Conservation (phyloP, 2,329 filamentous ascomycete genomes). For the Ophiocordyceps camponoti-leonardi region DNA sequence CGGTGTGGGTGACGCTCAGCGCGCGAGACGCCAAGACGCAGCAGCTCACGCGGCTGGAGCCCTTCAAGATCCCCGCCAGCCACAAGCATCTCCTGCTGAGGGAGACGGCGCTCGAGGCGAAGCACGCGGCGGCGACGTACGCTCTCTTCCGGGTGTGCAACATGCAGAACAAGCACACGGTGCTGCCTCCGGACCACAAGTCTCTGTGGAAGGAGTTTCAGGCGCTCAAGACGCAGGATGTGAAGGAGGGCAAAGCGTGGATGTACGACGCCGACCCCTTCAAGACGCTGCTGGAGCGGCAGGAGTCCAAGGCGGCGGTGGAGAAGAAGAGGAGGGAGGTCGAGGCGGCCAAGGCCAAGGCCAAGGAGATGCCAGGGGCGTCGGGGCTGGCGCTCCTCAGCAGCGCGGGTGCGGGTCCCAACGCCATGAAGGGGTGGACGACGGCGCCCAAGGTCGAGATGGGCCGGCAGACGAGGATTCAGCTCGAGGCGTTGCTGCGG, state of each 20-base stretch:
- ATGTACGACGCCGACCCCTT: constrained; percentile 96
- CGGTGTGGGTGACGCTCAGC: constrained; percentile 66
- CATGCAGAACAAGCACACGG: constrained; percentile 91
- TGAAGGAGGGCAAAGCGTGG: constrained; percentile 62
- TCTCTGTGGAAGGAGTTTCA: constrained; percentile 86
- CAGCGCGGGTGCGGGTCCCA: constrained; percentile 21
- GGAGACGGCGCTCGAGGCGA: constrained; percentile 72
- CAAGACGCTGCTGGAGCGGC: constrained; percentile 57
- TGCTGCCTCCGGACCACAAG: constrained; percentile 78
- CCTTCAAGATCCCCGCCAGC: constrained; percentile 63
- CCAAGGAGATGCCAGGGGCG: constrained; percentile 42
- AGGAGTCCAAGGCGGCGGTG: constrained; percentile 56
- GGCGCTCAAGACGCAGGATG: constrained; percentile 62
- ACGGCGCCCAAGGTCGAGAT: constrained; percentile 84
- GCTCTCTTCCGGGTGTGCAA: constrained; percentile 81
- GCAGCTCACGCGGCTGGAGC: constrained; percentile 55
- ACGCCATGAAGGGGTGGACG: constrained; percentile 59
- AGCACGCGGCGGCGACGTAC: constrained; percentile 86
- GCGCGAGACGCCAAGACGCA: constrained; percentile 66
- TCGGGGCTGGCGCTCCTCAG: constrained; percentile 36
- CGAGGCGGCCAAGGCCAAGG: constrained; percentile 50
- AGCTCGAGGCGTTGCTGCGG: constrained; percentile 66
- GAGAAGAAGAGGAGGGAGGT: constrained; percentile 67
- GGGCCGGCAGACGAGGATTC: constrained; percentile 61
- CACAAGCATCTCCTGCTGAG: constrained; percentile 62